Conservation (phyloP, 2,329 filamentous ascomycete species). For the Monosporascus sp. region DNA sequence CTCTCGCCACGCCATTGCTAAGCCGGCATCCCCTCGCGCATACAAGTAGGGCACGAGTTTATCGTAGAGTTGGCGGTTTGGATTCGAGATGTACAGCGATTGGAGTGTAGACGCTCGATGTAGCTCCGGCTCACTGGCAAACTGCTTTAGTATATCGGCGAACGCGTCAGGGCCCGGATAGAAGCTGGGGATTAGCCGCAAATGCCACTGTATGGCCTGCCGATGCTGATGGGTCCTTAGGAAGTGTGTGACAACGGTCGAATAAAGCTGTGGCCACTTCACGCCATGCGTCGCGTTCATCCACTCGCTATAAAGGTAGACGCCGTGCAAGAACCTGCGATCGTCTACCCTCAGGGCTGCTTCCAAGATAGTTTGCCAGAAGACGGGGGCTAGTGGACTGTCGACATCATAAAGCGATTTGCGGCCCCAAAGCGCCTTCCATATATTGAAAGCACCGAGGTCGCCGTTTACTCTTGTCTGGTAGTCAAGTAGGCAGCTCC, state of each 20-base stretch:
- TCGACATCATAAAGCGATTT: constrained; percentile 22
- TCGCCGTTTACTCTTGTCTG: constrained; percentile 25
- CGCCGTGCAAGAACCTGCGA: constrained; percentile 25
- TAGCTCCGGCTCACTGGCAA: constrained; percentile 31
- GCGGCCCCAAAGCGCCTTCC: constrained; percentile 27
- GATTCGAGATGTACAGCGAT: constrained; percentile 39
- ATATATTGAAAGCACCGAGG: constrained; percentile 19
- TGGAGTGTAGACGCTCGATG: constrained; percentile 35
- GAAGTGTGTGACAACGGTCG: constrained; percentile 38
- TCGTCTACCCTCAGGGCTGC: constrained; percentile 25
- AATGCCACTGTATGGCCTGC: constrained; percentile 42
- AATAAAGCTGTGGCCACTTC: constrained; percentile 46
- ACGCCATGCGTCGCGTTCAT: constrained; percentile 33
- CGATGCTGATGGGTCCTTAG: constrained; percentile 33
- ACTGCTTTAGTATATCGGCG: constrained; percentile 33
- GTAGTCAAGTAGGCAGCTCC: constrained; percentile 24
- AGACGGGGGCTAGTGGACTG: constrained; percentile 16
- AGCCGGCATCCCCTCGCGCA: constrained; percentile 35
- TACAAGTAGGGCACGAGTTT: constrained; percentile 46
- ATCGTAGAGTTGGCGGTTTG: constrained; percentile 43
- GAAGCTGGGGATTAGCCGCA: constrained; percentile 37
- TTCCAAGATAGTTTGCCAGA: constrained; percentile 27
- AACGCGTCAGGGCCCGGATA: constrained; percentile 37
- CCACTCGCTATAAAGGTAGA: constrained; percentile 37
- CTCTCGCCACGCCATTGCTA: constrained; percentile 44